phyloP scores from a whole-genome alignment of 2,329 filamentous ascomycete species.

The Colletotrichum agaves region DNA sequence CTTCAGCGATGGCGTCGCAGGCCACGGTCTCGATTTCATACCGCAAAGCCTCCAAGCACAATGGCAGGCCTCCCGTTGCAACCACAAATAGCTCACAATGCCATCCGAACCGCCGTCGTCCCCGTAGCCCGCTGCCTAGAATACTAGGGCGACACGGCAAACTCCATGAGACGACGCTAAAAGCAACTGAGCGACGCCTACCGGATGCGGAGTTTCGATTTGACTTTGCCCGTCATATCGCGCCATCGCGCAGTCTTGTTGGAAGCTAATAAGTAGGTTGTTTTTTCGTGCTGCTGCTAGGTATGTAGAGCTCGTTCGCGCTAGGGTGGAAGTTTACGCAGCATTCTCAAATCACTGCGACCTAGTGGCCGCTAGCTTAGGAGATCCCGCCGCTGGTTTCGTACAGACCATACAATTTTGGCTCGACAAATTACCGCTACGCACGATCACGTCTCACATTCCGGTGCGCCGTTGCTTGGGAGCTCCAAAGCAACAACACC shows the following conservation, averaged over 20 bases:
- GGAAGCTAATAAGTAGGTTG: neutral
- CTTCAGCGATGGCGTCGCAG: slow-evolving; percentile 15
- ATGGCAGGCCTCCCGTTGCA: neutral
- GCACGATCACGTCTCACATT: slow-evolving; percentile 33
- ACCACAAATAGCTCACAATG: slow-evolving; percentile 15
- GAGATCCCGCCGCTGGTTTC: slow-evolving; percentile 12
- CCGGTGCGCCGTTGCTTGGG: slow-evolving; percentile 24
- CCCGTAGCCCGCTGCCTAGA: slow-evolving; percentile 6
- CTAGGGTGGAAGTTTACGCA: slow-evolving; percentile 9
- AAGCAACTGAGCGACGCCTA: neutral
- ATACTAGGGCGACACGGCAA: slow-evolving; percentile 21
- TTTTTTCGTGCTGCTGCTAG: neutral
- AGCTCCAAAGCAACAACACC: slow-evolving; percentile 5
- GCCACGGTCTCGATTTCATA: neutral
- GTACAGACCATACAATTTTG: neutral
- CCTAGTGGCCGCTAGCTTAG: slow-evolving; percentile 23
- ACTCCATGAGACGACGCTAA: slow-evolving; percentile 12
- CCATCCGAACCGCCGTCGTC: neutral
- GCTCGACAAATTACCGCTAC: neutral
- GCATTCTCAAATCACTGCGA: slow-evolving; percentile 23
- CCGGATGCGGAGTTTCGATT: slow-evolving; percentile 18
- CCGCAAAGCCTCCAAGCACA: neutral
- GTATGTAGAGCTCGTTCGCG: neutral
- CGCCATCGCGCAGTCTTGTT: neutral
- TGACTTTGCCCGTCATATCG: neutral